Conservation (phyloP, 176 grass and related monocot genomes). For the Chrysopogon serrulatus region DNA sequence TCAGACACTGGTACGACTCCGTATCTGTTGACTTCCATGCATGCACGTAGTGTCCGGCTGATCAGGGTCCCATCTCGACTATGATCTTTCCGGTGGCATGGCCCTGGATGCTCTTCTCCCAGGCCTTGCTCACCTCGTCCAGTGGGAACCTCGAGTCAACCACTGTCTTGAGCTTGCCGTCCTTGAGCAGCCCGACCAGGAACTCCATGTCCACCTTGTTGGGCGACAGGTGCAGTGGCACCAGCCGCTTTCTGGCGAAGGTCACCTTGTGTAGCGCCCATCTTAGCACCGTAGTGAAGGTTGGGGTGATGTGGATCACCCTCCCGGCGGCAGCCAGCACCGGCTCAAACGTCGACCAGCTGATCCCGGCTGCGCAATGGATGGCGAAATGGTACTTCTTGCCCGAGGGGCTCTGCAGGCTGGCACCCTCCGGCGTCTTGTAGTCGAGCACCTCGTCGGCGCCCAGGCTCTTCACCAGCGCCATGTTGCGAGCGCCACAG, state of each 20-base stretch:
- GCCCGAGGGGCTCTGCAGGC: slow-evolving; percentile 44
- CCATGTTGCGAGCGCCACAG: slow-evolving; percentile 42
- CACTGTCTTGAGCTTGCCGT: slow-evolving; percentile 52
- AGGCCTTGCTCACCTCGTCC: slow-evolving; percentile 34
- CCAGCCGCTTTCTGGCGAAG: slow-evolving; percentile 35
- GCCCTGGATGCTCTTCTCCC: slow-evolving; percentile 66
- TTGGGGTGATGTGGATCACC: slow-evolving; percentile 51
- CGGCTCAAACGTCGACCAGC: slow-evolving; percentile 44
- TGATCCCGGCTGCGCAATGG: slow-evolving; percentile 36
- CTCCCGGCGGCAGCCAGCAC: slow-evolving; percentile 31
- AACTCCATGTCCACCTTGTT: slow-evolving; percentile 53
- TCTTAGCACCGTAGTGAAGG: background rate
- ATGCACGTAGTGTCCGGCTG: too few relatives aligned
- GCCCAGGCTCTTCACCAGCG: slow-evolving; percentile 53
- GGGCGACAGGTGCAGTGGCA: slow-evolving; percentile 25
- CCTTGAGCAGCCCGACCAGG: slow-evolving; percentile 47
- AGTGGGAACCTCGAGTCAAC: slow-evolving; percentile 47
- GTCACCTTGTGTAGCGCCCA: slow-evolving; percentile 34
- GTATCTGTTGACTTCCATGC: too few relatives aligned
- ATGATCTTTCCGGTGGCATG: slow-evolving; percentile 73
- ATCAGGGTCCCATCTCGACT: slow-evolving; percentile 37
- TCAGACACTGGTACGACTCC: too few relatives aligned
- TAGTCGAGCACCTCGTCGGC: slow-evolving; percentile 76
- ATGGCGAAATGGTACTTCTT: slow-evolving; percentile 51
- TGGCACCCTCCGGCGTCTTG: slow-evolving; percentile 42